These are phyloP conservation scores for Fusarium keratoplasticum DNA, from an alignment of 2,329 filamentous ascomycete species.

Conservation along the genomic window DNA sequence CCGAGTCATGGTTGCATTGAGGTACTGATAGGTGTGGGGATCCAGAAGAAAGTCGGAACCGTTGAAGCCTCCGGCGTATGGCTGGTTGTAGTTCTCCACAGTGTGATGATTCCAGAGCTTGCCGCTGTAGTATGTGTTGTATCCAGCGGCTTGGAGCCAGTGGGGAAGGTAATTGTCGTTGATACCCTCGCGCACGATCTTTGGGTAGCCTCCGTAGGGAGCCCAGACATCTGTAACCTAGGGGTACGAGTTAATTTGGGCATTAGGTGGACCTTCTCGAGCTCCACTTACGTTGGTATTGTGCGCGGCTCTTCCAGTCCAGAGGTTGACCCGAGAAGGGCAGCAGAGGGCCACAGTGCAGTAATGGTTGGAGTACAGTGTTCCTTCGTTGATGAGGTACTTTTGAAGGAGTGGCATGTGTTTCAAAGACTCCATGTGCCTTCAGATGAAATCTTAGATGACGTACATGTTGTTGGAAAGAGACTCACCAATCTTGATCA, in stretches of 20 bases:
- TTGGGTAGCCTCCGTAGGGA: not conserved
- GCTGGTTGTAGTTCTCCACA: not conserved
- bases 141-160: not conserved
- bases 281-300: not conserved
- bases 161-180: not conserved
- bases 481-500: not conserved
- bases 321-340: not conserved
- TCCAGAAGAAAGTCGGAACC: not conserved
- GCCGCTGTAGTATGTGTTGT: not conserved
- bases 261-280: fast-evolving
- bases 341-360: not conserved
- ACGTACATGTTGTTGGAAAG: not conserved
- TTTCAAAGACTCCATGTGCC: not conserved
- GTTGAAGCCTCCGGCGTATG: not conserved
- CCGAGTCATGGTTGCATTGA: not conserved
- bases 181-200: not conserved
- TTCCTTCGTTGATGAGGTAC: not conserved
- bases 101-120: not conserved
- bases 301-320: not conserved
- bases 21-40: not conserved
- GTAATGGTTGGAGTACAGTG: not conserved
- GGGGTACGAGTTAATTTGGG: not conserved
- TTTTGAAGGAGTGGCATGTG: not conserved
- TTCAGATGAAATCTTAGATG: not conserved
- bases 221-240: not conserved